Base-by-base conservation (phyloP, 2,329 filamentous ascomycete species). In the Immersiporthe knoxdaviesiana region DNA sequence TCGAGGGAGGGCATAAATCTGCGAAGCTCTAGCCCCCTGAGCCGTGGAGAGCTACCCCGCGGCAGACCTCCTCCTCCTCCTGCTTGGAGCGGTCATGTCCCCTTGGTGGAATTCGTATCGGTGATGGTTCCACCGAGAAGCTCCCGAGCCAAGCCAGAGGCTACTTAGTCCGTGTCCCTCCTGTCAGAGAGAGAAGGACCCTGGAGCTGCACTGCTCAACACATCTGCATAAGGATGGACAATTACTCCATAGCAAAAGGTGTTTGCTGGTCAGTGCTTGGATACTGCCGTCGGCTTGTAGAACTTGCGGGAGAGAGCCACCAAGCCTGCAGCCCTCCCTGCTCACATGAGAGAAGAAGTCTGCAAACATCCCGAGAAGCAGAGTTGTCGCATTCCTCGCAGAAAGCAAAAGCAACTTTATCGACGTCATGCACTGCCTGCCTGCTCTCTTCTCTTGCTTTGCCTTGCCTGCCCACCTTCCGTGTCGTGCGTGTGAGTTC, bases 41-140 rank as follows among this genome's bases (percentile, higher is more conserved):
- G n/a, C 39, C 59, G 35, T 37, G 35, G 44, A n/a, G 39, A 63
- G 41, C 61, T 63, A 50, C 61, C 61, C 61, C 27, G 61, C 41
- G 39, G 16, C 41, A 30, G n/a, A n/a, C n/a, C n/a, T n/a, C n/a
- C n/a, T n/a, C n/a, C n/a, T n/a, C 24, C 24, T 32, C 18, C 24
- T 47, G 61, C 39, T 32, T 32, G 4, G 35, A 50, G 61, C 61
- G 47, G 39, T 50, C n/a, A 21, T 50, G 61, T 16, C 12, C 41
- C 24, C 14, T 14, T 47, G 41, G 39, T 44, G 41, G 1, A 10
- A 27, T 11, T 50, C n/a, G 61, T 41, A 44, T 63, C 61, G 61
- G 61, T n/a, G n/a, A 10, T 35, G 41, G 11, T 64, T 4, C 27
- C 39, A 63, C 41, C 41, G 41, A 35, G 39, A 21, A 63, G 60